phyloP scores from a whole-genome alignment of 768 basidiomycete species.

The Termitomyces eurrhizus region DNA sequence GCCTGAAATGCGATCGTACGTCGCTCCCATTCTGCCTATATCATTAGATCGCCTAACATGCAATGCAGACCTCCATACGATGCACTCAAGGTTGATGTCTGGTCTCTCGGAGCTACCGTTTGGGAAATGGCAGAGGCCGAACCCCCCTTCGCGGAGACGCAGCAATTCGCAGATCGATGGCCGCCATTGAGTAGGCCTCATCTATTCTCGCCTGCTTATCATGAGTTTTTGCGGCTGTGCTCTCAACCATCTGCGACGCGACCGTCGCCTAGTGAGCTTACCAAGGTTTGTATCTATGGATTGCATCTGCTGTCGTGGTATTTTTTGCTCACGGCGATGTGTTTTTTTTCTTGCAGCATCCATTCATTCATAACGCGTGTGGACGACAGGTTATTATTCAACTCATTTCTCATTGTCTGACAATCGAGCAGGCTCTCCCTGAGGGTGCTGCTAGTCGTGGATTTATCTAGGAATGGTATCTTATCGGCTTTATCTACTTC shows the following conservation, averaged over 20 bases:
- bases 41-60: background rate
- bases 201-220: slow-evolving; percentile 62
- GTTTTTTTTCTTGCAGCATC: slow-evolving; percentile 34
- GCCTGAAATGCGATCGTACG: slow-evolving; percentile 73
- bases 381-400: slow-evolving; percentile 65
- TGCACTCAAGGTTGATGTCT: slow-evolving; percentile 71
- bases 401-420: slow-evolving; percentile 61
- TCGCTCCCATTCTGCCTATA: slow-evolving; percentile 1
- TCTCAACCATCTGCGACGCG: slow-evolving; percentile 55
- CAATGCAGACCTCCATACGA: slow-evolving; percentile 59
- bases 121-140: slow-evolving; percentile 79
- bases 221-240: slow-evolving; percentile 67
- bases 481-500: background rate
- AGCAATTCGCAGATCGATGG: slow-evolving; percentile 59
- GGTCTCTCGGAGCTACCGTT: slow-evolving; percentile 80
- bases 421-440: slow-evolving; percentile 51
- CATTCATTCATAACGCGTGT: slow-evolving; percentile 66
- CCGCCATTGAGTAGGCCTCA: slow-evolving; percentile 58
- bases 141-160: slow-evolving; percentile 66
- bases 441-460: slow-evolving; percentile 21
- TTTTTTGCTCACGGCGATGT: background rate
- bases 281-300: slow-evolving; percentile 43
- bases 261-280: slow-evolving; percentile 52
- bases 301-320: background rate
- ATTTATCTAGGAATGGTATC: slow-evolving; percentile 8